Conservation (phyloP, 306 rosid species). For the Cyclanthera cordifolia region DNA sequence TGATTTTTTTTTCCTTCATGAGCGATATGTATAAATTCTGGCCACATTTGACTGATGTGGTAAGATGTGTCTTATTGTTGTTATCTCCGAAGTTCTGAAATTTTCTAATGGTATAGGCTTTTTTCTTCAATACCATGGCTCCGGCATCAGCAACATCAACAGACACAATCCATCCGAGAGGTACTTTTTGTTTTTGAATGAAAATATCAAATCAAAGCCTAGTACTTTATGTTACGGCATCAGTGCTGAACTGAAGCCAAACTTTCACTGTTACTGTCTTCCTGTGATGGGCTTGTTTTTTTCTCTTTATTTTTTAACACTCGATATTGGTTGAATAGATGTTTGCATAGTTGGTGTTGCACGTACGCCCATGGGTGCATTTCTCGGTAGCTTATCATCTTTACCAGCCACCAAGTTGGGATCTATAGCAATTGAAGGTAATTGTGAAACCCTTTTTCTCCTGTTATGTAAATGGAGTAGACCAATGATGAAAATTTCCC, state of each 20-base stretch:
- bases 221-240: neutral
- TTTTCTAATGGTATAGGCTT: neutral
- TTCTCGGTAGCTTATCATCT: conserved; percentile 83
- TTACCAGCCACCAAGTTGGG: conserved; percentile 84
- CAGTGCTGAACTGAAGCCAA: neutral
- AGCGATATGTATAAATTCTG: neutral
- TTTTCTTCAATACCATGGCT: conserved; percentile 35
- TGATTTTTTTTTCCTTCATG: neutral
- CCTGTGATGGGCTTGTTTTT: neutral
- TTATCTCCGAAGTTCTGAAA: neutral
- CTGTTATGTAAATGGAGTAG: conserved; percentile 5
- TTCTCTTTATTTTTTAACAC: neutral
- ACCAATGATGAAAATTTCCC: neutral
- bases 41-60: neutral
- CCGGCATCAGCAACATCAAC: conserved; percentile 40
- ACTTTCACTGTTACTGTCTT: neutral
- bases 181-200: conserved; percentile 22
- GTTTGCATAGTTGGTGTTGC: conserved; percentile 96
- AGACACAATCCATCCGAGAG: conserved; percentile 65
- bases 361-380: conserved; percentile 93
- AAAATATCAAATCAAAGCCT: neutral
- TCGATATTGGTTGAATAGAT: conserved; percentile 39
- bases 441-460: neutral
- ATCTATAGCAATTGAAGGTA: conserved; percentile 82
- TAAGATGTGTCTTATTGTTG: neutral